These are phyloP conservation scores for Helminthosporium solani DNA, from an alignment of 2,329 filamentous ascomycete species.

Conservation along the genomic window DNA sequence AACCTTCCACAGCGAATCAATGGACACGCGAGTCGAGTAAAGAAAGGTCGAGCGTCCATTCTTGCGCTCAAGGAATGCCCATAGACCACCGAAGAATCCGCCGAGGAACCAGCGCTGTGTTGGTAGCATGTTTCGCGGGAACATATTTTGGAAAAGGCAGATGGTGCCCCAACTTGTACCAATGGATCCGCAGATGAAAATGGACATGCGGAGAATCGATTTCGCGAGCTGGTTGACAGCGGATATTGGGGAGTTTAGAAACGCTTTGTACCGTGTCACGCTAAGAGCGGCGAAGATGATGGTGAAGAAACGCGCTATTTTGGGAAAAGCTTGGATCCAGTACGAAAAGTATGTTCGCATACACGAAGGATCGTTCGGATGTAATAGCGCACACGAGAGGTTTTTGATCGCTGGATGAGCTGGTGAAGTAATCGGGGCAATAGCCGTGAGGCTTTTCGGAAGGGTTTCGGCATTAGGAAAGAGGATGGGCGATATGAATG, in stretches of 20 bases:
- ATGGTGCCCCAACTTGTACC: conserved; percentile 85
- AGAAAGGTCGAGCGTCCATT: conserved; percentile 66
- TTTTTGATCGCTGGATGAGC: conserved; percentile 85
- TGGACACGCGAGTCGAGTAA: conserved; percentile 73
- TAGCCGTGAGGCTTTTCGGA: conserved; percentile 62
- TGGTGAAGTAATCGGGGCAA: conserved; percentile 75
- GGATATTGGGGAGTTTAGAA: conserved; percentile 69
- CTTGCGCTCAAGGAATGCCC: conserved; percentile 73
- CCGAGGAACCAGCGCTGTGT: conserved; percentile 88
- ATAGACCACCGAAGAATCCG: conserved; percentile 80
- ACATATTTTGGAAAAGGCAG: conserved; percentile 79
- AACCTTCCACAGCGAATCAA: conserved; percentile 88
- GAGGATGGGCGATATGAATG: conserved; percentile 81
- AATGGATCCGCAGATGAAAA: conserved; percentile 79
- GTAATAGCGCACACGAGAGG: conserved; percentile 85
- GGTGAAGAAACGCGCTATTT: conserved; percentile 74
- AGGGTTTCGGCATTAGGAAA: conserved; percentile 71
- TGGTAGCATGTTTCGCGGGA: conserved; percentile 73
- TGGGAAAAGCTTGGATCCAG: conserved; percentile 80
- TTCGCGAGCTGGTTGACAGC: conserved; percentile 67
- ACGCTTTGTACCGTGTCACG: conserved; percentile 64
- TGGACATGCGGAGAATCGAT: conserved; percentile 69
- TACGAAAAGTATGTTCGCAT: conserved; percentile 83
- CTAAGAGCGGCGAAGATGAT: conserved; percentile 71
- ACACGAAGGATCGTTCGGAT: conserved; percentile 86